phyloP scores from a whole-genome alignment of 371 early-diverging fungal genomes.

The Rhizopus delemar region DNA sequence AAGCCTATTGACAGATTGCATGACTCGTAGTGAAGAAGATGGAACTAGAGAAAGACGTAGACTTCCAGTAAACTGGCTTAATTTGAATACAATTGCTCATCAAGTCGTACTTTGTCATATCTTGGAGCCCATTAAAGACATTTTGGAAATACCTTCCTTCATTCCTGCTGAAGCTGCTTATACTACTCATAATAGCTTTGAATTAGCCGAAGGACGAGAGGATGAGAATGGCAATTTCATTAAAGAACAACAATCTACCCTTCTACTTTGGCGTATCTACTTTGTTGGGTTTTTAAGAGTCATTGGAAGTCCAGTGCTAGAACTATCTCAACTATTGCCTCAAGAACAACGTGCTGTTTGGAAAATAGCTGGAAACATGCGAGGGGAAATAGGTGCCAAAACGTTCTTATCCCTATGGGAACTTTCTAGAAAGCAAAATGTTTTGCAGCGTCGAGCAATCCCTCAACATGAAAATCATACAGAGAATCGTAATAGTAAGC shows the following conservation, averaged over 20 bases:
- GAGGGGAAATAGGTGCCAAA: slow-evolving; percentile 60
- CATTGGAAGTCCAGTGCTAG: slow-evolving; percentile 58
- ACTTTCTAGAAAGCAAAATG: slow-evolving; percentile 24
- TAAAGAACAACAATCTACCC: slow-evolving; percentile 9
- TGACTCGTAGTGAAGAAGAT: slow-evolving; percentile 33
- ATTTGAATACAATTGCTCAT: slow-evolving; percentile 57
- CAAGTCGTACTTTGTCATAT: slow-evolving; percentile 54
- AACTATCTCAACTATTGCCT: slow-evolving; percentile 58
- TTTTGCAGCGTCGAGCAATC: background rate
- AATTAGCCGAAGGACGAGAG: background rate
- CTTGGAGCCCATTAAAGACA: slow-evolving; percentile 51
- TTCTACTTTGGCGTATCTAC: slow-evolving; percentile 58
- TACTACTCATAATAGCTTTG: slow-evolving; percentile 5
- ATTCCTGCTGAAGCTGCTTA: slow-evolving; percentile 29
- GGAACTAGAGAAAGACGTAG: slow-evolving; percentile 25
- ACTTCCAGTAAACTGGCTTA: slow-evolving; percentile 62
- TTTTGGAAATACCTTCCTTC: slow-evolving; percentile 53
- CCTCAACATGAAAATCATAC: background rate
- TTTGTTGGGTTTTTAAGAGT: slow-evolving; percentile 59
- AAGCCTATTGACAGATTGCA: slow-evolving; percentile 23
- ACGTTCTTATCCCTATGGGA: slow-evolving; percentile 62
- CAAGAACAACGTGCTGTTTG: slow-evolving; percentile 61
- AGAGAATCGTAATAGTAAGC: slow-evolving; percentile 1
- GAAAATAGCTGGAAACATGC: slow-evolving; percentile 65
- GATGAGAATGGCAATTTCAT: background rate